Percentiles rank a stretch among this genome's conserved stretches.
Evolutionary conservation across 345 rosid species (phyloP).

Genomic region (Bruguiera sexangula): DNA sequence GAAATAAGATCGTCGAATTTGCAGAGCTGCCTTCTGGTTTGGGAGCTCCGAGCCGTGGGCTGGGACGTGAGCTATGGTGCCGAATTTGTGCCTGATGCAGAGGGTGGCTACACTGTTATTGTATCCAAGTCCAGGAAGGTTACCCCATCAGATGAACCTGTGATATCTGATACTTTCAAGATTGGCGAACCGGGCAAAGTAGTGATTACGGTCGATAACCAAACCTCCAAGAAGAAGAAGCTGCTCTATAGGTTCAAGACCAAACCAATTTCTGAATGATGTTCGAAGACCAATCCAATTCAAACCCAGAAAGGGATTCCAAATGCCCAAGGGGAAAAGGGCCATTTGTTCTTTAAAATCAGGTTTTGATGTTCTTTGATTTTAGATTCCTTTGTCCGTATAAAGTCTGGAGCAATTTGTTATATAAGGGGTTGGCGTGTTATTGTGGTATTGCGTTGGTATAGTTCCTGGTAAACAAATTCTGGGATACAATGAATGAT

Average conservation of each 20-base stretch:
- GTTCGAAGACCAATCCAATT: neutral
- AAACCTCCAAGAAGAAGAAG: constrained; percentile 48
- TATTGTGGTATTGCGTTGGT: neutral
- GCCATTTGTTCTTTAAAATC: neutral
- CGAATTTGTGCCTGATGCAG: constrained; percentile 38
- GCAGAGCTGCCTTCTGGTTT: constrained; percentile 29
- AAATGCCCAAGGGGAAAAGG: neutral
- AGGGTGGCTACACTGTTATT: constrained; percentile 41
- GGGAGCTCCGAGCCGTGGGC: constrained; percentile 51
- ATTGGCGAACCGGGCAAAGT: constrained; percentile 43
- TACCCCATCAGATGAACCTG: constrained; percentile 27
- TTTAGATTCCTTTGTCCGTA: neutral
- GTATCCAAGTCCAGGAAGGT: constrained; percentile 43
- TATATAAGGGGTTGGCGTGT: constrained; percentile 7
- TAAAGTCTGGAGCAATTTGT: constrained; percentile 13
- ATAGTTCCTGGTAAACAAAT: constrained; percentile 2
- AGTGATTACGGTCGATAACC: constrained; percentile 39
- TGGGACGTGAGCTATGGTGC: constrained; percentile 53
- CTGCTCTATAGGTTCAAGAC: constrained; percentile 48
- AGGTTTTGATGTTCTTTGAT: neutral
- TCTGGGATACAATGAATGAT: neutral
- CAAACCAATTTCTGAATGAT: constrained; percentile 30
- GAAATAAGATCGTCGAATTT: neutral
- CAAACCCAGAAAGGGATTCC: constrained; percentile 1
- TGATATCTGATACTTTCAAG: constrained; percentile 36